A percentile compares a stretch with the other conserved stretches of the same genome.
Conservation (phyloP, 169 alveolate species). For the Plasmodium adleri region DNA sequence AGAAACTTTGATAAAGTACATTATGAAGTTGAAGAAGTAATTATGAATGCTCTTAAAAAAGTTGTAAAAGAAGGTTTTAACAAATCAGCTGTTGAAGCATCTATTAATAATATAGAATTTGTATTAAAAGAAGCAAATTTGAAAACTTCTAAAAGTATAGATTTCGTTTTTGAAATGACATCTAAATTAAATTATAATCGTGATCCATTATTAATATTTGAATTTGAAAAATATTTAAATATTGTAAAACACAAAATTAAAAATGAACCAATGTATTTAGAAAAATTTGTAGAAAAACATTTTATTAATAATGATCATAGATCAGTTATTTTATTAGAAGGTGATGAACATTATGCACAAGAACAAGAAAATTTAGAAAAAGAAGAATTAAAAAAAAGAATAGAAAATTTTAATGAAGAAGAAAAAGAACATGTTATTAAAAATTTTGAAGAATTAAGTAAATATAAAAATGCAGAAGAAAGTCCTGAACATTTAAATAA, state of each 20-base stretch:
- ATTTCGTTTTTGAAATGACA: constrained; percentile 58
- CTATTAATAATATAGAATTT: constrained; percentile 83
- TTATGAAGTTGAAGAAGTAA: constrained; percentile 79
- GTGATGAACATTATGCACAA: constrained; percentile 78
- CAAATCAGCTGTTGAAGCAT: constrained; percentile 84
- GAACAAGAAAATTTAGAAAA: constrained; percentile 72
- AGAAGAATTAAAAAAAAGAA: constrained; percentile 53
- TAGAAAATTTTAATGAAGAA: constrained; percentile 75
- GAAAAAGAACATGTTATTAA: constrained; percentile 80
- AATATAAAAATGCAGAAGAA: constrained; percentile 76
- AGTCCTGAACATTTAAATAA: constrained; percentile 78
- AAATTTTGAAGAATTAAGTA: constrained; percentile 76
- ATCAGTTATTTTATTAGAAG: constrained; percentile 80
- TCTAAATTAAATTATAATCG: constrained; percentile 53
- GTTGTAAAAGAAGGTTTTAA: constrained; percentile 82
- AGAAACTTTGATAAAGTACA: constrained; percentile 42
- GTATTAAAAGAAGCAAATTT: constrained; percentile 79
- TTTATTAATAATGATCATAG: constrained; percentile 80
- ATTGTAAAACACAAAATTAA: constrained; percentile 55
- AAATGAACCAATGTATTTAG: constrained; percentile 77
- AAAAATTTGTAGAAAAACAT: constrained; percentile 76
- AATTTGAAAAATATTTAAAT: constrained; percentile 47
- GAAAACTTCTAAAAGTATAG: constrained; percentile 65
- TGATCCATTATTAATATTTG: constrained; percentile 64
- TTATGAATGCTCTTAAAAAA: constrained; percentile 76